Evolutionary conservation across 2,329 filamentous ascomycete species (phyloP).

Genomic region (Simplicillium aogashimaense): DNA sequence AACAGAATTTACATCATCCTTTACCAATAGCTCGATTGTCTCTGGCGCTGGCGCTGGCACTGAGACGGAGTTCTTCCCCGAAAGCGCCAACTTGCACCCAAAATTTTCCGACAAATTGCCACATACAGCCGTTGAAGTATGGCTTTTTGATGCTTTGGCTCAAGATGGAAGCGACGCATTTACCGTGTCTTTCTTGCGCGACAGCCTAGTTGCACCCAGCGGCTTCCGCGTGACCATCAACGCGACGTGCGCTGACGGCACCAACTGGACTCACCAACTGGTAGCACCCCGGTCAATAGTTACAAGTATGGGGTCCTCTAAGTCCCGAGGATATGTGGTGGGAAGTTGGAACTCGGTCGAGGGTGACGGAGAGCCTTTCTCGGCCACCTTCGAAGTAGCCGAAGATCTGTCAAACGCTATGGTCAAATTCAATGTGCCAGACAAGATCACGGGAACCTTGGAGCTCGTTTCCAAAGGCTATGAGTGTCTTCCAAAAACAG

Average conservation of each 20-base stretch:
- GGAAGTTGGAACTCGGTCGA: not conserved
- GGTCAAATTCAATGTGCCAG: not conserved
- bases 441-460: not conserved
- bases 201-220: not conserved
- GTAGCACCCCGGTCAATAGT: not conserved
- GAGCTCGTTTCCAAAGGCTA: not conserved
- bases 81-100: not conserved
- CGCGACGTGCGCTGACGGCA: not conserved
- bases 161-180: not conserved
- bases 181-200: not conserved
- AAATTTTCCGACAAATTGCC: not conserved
- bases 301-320: not conserved
- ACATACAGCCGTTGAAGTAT: not conserved
- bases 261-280: not conserved
- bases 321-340: not conserved
- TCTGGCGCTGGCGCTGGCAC: not conserved
- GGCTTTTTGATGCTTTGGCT: not conserved
- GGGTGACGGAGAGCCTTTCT: not conserved
- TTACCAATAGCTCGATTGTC: too few species aligned
- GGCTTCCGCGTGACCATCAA: not conserved
- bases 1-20: too few species aligned
- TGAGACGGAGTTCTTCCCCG: not conserved
- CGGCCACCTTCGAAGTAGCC: not conserved
- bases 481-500: not conserved
- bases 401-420: not conserved